A percentile compares a stretch with the other conserved stretches of the same genome.
Conservation (phyloP, 148 eudicot genomes). For the Fallopia convolvulus region DNA sequence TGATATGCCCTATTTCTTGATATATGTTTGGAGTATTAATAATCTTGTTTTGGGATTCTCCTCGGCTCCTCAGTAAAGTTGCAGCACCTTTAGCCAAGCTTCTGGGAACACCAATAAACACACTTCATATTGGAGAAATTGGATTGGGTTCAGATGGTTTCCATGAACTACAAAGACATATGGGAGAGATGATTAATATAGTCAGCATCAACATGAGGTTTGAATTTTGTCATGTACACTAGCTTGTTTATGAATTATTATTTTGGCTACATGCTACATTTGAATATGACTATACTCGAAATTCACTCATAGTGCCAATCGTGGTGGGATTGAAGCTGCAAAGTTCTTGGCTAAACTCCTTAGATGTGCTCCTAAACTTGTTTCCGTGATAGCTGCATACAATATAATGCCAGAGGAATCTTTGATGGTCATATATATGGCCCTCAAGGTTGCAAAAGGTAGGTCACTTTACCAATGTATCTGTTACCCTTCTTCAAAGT, state of each 20-base stretch:
- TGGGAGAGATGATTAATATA: constrained; percentile 37
- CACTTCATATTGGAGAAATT: constrained; percentile 60
- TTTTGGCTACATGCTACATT: neutral
- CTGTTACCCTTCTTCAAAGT: neutral
- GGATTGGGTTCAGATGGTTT: constrained; percentile 78
- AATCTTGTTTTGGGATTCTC: neutral
- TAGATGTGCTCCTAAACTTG: constrained; percentile 42
- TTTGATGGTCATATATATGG: constrained; percentile 38
- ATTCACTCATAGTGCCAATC: constrained; percentile 44
- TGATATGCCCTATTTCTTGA: neutral
- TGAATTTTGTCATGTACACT: neutral
- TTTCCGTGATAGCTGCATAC: constrained; percentile 49
- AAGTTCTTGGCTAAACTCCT: constrained; percentile 58
- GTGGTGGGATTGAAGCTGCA: constrained; percentile 71
- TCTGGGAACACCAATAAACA: constrained; percentile 41
- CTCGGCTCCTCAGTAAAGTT: constrained; percentile 34
- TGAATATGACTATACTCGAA: constrained; percentile 13
- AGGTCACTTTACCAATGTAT: constrained; percentile 1
- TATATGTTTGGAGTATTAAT: constrained; percentile 9
- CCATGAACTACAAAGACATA: constrained; percentile 40
- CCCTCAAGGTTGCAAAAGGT: constrained; percentile 54
- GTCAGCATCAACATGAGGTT: constrained; percentile 75
- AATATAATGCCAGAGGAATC: constrained; percentile 77
- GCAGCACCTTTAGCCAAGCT: constrained; percentile 67
- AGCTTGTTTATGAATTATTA: neutral